These are phyloP conservation scores for Suillus hirtellus DNA, from an alignment of 768 basidiomycete genomes.

Conservation along the genomic window DNA sequence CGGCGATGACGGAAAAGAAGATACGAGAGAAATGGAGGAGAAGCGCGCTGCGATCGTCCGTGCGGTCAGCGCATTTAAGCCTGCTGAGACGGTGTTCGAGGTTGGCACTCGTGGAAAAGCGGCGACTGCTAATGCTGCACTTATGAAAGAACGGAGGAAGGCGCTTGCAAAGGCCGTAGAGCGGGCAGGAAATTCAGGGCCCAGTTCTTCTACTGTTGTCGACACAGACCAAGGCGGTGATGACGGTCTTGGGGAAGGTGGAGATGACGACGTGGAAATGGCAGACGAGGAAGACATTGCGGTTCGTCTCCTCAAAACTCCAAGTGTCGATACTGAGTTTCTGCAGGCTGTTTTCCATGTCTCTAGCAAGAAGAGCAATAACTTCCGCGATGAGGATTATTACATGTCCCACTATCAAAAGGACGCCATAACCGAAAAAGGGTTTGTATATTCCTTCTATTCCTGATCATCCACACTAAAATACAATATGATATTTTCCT, in stretches of 20 bases:
- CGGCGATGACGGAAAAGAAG: constrained; percentile 35
- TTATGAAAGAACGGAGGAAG: constrained; percentile 90
- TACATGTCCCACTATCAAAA: constrained; percentile 94
- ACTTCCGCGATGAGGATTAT: constrained; percentile 78
- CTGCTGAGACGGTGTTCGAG: constrained; percentile 90
- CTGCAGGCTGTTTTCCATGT: constrained; percentile 67
- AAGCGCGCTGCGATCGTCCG: constrained; percentile 67
- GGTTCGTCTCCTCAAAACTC: constrained; percentile 39
- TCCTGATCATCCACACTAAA: neutral
- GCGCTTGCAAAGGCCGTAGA: constrained; percentile 66
- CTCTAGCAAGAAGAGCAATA: constrained; percentile 44
- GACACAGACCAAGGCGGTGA: constrained; percentile 36
- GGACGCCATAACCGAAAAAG: constrained; percentile 84
- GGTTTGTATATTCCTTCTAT: constrained; percentile 50
- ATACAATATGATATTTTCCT: neutral
- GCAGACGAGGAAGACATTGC: constrained; percentile 78
- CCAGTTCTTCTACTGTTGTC: constrained; percentile 30
- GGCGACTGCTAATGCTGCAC: constrained; percentile 54
- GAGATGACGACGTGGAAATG: constrained; percentile 53
- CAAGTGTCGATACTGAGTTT: constrained; percentile 12
- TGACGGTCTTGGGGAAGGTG: constrained; percentile 26
- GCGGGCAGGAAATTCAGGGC: constrained; percentile 39
- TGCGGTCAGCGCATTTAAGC: constrained; percentile 80
- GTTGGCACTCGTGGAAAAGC: constrained; percentile 71
- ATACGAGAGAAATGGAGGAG: constrained; percentile 39